These are phyloP conservation scores for Scutellaria baicalensis DNA, from an alignment of 257 asterid genomes.

Conservation along the genomic window DNA sequence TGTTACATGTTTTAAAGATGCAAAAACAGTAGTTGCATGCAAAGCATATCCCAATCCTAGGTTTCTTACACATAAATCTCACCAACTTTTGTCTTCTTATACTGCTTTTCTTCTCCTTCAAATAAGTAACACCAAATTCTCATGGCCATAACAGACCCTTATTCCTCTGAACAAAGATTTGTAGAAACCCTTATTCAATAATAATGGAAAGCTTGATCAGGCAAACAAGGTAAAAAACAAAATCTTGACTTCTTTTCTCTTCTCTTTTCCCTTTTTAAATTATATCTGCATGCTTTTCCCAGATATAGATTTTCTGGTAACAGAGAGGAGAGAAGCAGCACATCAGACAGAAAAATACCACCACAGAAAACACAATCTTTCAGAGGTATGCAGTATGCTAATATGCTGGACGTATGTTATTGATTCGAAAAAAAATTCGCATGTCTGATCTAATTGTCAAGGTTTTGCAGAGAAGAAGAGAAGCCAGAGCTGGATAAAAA, in stretches of 20 bases:
- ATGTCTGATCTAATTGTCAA: neutral
- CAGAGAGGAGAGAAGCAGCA: constrained; percentile 31
- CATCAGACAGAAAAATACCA: constrained; percentile 30
- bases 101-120: constrained; percentile 39
- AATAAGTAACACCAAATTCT: constrained; percentile 24
- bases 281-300: neutral
- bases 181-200: constrained; percentile 4
- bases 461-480: constrained; percentile 46
- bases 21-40: constrained; percentile 43
- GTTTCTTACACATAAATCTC: constrained; percentile 23
- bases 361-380: constrained; percentile 38
- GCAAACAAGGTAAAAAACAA: constrained; percentile 52
- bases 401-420: neutral
- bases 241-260: neutral
- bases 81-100: constrained; percentile 16
- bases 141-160: constrained; percentile 18
- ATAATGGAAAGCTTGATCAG: constrained; percentile 48
- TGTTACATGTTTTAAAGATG: constrained; percentile 27
- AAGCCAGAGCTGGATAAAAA: constrained; percentile 52
- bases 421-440: too few relatives aligned
- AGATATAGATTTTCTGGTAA: constrained; percentile 34
- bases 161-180: constrained; percentile 1
- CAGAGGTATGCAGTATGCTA: constrained; percentile 42
- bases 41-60: constrained; percentile 46
- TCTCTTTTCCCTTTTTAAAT: too few relatives aligned